These are phyloP conservation scores for Fusarium solani-melongenae DNA, from an alignment of 2,329 filamentous ascomycete species.

Conservation along the genomic window DNA sequence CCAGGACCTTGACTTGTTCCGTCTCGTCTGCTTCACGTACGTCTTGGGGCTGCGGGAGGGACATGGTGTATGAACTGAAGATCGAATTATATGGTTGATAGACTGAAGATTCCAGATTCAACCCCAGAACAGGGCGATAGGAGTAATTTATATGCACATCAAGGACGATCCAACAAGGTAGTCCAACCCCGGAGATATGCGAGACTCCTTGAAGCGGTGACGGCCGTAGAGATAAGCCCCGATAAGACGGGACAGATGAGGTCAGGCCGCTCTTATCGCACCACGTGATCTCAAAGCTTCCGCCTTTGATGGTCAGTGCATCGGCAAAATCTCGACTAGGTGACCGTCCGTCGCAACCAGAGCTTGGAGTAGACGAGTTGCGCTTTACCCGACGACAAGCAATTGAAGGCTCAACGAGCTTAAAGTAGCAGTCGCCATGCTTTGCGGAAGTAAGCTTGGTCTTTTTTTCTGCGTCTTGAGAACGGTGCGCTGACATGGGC, in stretches of 20 bases:
- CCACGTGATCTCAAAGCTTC: conserved; percentile 42
- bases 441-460: conserved; percentile 58
- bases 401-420: conserved; percentile 46
- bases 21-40: conserved; percentile 67
- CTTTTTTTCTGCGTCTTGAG: not conserved
- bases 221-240: conserved; percentile 3
- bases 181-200: not conserved
- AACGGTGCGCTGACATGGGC: conserved; percentile 24
- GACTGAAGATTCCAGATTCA: not conserved
- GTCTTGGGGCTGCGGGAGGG: conserved; percentile 66
- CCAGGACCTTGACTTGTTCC: conserved; percentile 70
- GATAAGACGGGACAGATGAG: conserved; percentile 27
- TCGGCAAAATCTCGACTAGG: conserved; percentile 47
- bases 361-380: conserved; percentile 39
- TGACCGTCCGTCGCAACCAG: conserved; percentile 40
- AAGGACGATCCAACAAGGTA: conserved; percentile 1
- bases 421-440: conserved; percentile 52
- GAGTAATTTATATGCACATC: not conserved
- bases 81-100: not conserved
- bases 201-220: not conserved
- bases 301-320: conserved; percentile 44
- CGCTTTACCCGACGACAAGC: conserved; percentile 40
- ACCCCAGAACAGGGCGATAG: not conserved
- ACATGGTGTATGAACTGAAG: conserved; percentile 26
- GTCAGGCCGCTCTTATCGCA: conserved; percentile 34